These are phyloP conservation scores for Cryptosporidium baileyi DNA, from an alignment of 169 alveolate genomes.

Conservation along the genomic window DNA sequence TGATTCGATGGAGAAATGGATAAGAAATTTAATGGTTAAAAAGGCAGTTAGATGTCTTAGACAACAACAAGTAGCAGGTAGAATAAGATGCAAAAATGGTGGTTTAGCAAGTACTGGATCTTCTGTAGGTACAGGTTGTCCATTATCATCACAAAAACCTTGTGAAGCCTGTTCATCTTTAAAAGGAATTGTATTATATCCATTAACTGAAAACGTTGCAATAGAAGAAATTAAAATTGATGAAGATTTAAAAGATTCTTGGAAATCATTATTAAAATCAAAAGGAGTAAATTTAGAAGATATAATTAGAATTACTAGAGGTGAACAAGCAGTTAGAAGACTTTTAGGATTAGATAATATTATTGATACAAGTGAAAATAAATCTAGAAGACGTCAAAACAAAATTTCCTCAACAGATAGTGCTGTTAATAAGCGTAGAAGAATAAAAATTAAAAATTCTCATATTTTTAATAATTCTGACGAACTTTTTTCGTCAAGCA, in stretches of 20 bases:
- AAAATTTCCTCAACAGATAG: background rate
- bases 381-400: constrained; percentile 2
- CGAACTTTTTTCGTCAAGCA: constrained; percentile 8
- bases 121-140: constrained; percentile 59
- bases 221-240: constrained; percentile 53
- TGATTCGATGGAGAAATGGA: constrained; percentile 53
- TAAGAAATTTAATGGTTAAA: constrained; percentile 19
- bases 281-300: constrained; percentile 49
- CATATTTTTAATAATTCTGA: constrained; percentile 50
- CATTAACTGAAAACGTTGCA: constrained; percentile 39
- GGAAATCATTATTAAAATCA: constrained; percentile 21
- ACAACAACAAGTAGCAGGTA: constrained; percentile 69
- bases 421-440: background rate
- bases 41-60: constrained; percentile 65
- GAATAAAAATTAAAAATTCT: constrained; percentile 46
- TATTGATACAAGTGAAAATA: background rate
- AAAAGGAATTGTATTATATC: constrained; percentile 48
- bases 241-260: constrained; percentile 17
- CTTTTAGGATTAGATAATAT: constrained; percentile 39
- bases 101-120: constrained; percentile 56
- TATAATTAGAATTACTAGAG: constrained; percentile 29
- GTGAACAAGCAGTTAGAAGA: constrained; percentile 43
- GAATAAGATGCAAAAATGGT: constrained; percentile 57
- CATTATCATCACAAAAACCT: constrained; percentile 53
- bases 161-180: constrained; percentile 36